Percentiles rank a stretch among this genome's conserved stretches.
These are phyloP conservation scores for Fusarium incarnatum DNA, from an alignment of 2,329 filamentous ascomycete species.

Conservation along the genomic window DNA sequence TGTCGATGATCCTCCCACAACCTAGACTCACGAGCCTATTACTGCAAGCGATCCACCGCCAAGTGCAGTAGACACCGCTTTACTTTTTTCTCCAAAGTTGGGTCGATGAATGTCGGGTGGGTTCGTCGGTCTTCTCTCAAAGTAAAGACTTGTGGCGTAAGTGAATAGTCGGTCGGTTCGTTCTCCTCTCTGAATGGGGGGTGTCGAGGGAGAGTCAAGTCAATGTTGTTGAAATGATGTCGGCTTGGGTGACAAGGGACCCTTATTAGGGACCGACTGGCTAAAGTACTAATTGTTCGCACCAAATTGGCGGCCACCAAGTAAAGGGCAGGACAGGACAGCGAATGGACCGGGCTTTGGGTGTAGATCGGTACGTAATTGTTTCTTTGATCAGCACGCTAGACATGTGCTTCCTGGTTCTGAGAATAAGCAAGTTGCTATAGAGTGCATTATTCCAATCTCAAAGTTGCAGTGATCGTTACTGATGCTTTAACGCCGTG, in stretches of 20 bases:
- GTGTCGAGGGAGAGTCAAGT: slow-evolving; percentile 39
- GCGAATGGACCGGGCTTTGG: slow-evolving; percentile 19
- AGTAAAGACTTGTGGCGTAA: slow-evolving; percentile 13
- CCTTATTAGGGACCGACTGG: slow-evolving; percentile 40
- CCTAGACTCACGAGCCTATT: slow-evolving; percentile 27
- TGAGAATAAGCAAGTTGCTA: slow-evolving; percentile 13
- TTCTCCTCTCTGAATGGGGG: slow-evolving; percentile 37
- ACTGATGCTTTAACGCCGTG: slow-evolving; percentile 29
- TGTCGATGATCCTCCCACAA: slow-evolving; percentile 22
- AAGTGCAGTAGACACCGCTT: slow-evolving; percentile 20
- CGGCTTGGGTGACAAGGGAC: slow-evolving; percentile 41
- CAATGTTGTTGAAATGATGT: slow-evolving; percentile 40
- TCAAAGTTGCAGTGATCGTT: slow-evolving; percentile 25
- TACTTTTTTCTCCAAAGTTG: neutral
- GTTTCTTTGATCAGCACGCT: neutral
- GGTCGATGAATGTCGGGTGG: neutral
- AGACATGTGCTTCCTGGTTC: neutral
- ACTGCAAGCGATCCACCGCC: slow-evolving; percentile 33
- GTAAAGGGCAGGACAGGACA: slow-evolving; percentile 11
- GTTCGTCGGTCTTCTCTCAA: neutral
- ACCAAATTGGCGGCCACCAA: slow-evolving; percentile 38
- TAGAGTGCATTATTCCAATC: slow-evolving; percentile 16
- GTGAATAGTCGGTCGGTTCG: slow-evolving; percentile 18
- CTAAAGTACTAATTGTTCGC: slow-evolving; percentile 21
- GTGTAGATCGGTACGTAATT: neutral